Evolutionary conservation across 2,329 filamentous ascomycete species (phyloP).

Genomic region (Coniochaeta sp.): DNA sequence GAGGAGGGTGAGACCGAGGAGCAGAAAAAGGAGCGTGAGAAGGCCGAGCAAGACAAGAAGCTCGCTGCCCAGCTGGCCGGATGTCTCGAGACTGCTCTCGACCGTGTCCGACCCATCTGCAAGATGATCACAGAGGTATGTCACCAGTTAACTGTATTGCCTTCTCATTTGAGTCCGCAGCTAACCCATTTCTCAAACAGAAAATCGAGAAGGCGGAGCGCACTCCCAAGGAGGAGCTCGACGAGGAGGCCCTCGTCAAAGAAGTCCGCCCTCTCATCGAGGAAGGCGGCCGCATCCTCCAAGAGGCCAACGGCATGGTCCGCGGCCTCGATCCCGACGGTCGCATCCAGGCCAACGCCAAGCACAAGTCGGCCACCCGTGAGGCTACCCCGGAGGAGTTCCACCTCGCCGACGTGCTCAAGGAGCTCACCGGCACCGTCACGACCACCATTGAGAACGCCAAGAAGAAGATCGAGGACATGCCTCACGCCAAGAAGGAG

Average conservation of each 20-base stretch:
- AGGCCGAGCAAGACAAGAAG: conserved; percentile 62
- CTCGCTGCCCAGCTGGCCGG: conserved; percentile 68
- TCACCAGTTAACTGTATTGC: conserved; percentile 5
- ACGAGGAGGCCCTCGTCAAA: conserved; percentile 83
- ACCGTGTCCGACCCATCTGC: conserved; percentile 77
- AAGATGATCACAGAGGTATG: conserved; percentile 76
- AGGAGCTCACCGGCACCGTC: conserved; percentile 77
- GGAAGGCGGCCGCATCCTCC: conserved; percentile 73
- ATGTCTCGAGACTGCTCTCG: conserved; percentile 71
- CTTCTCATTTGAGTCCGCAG: conserved; percentile 2
- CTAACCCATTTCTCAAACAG: conserved; percentile 28
- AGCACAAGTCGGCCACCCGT: conserved; percentile 67
- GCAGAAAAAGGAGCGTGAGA: conserved; percentile 47
- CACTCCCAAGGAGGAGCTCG: conserved; percentile 77
- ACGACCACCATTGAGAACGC: conserved; percentile 78
- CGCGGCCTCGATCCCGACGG: conserved; percentile 86
- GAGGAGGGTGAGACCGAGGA: conserved; percentile 25
- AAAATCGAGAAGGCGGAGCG: conserved; percentile 74
- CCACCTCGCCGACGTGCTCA: conserved; percentile 74
- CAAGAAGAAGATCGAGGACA: conserved; percentile 83
- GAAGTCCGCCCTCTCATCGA: conserved; percentile 85
- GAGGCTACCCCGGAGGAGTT: conserved; percentile 81
- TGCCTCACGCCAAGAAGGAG: conserved; percentile 93
- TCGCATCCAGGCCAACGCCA: conserved; percentile 75
- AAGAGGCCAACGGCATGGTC: conserved; percentile 80